Base-by-base conservation (phyloP, 2,329 filamentous ascomycete genomes). In the Lecanosticta acicola region DNA sequence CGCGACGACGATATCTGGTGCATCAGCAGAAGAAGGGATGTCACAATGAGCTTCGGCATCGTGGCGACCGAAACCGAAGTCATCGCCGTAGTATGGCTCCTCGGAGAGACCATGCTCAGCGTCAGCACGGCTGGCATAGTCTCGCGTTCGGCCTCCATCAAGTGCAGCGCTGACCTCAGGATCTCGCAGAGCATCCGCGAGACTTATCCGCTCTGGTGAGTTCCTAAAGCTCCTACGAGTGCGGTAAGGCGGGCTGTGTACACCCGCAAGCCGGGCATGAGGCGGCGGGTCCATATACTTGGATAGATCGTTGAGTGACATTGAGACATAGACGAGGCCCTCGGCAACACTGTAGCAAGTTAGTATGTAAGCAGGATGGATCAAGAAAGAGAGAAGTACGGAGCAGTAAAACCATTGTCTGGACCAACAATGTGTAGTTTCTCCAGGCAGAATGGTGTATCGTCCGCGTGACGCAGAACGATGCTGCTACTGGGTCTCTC, bases 341-440 rank as follows among this genome's bases (percentile, higher is more conserved):
- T 94, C 86, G 67, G 91, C 84, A 43, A 95, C 83, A 43, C 87
- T 91, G 63, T 44, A 45, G 41, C 51, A 46, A 46, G 59, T 73
- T 54, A 75, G 67, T 50, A 33, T 19, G 32, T 10, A 29, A 18
- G 21, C 13, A 26, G 29, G 3, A 41, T 11, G 34, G 8, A 49
- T 17, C 29, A 32, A 18, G 32, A 32, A 41, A 33, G 49, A 43
- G 39, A 46, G 41, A 79, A 87, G 68, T 80, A 94, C 86, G 89
- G 89, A 57, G 87, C 83, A 49, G 88, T 90, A 66, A 89, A 95
- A 43, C 87, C 86, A 35, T 78, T 70, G 52, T 81, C 80, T 0
- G 91, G 91, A 8, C 87, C 88, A 64, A 87, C 90, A 66, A 97
- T 94, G 53, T 94, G 76, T 40, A 97, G 71, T 68, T 91, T 91